Evolutionary conservation across 2,329 filamentous ascomycete species (phyloP), one percentile per base, ranked within the genome.

Genomic region (Akanthomyces lecanii): DNA sequence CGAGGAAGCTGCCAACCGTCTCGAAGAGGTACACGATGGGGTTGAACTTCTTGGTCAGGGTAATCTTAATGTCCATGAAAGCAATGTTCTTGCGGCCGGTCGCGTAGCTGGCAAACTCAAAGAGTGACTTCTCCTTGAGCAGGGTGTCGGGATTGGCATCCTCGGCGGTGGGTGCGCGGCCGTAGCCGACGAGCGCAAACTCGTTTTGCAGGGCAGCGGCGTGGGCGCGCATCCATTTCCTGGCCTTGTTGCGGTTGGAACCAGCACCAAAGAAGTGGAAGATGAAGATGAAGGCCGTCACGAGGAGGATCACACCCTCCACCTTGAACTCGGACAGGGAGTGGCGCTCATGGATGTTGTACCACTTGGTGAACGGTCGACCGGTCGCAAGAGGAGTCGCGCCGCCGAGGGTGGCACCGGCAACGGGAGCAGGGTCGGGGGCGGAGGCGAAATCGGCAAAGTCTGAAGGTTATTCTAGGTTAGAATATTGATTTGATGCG

Each of bases 21-120:
- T 99, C 95, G 67, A 87, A 82, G 45, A 78, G 62, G 63, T 76
- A 77, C 66, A 83, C 72, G 65, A 85, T 75, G 1, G 93, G 93
- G 79, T 97, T 97, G 82, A 92, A 96, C 70, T 92, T 86, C 82
- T 95, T 96, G 72, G 87, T 82, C 67, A 97, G 81, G 57, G 85
- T 89, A 72, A 97, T 79, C 78, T 90, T 91, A 74, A 96, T 80
- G 71, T 99, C 94, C 71, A 94, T 77, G 73, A 96, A 98, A 21
- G 94, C 94, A 45, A 95, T 84, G 75, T 99, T 99, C 81, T 93
- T 90, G 69, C 95, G 87, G 62, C 95, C 95, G 40, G 92, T 93
- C 42, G 91, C 92, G 75, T 99, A 99, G 12, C 89, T 88, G 62
- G 89, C 80, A 77, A 88, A 98, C 77, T 97, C 92, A 71, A 91